Base-by-base conservation (phyloP, 306 rosid genomes). In the Inga leiocalycina region DNA sequence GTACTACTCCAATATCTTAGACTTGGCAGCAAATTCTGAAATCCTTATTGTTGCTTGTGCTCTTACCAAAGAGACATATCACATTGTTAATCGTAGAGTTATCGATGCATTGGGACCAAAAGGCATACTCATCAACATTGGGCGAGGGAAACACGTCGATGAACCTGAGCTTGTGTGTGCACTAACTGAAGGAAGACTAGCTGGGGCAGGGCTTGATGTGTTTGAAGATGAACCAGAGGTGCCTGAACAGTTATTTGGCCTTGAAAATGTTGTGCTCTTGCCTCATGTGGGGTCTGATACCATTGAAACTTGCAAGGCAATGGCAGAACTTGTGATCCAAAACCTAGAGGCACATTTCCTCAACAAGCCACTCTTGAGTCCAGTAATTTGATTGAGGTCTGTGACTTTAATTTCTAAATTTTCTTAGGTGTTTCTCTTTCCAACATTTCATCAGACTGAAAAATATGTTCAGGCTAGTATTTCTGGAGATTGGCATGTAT, bases 201-300 rank as follows among this genome's bases (percentile, higher is more conserved):
- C 64, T 8, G 98, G 97, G 56, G 98, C 97, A 0, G 98, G 98
- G 4, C 90, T 93, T 10, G 94, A 92, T 81, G 98, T 93, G 81
- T 90, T 81, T 84, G 92, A 92, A 79, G 83, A 87, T 61, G 98
- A 92, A 59, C 98, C 97, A 8, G 77, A 87, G 4, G 92, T 90
- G 30, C 91, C 91, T 30, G 84, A 86, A 15, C 78, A 86, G 79
- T 72, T 93, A 59, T 13, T 93, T 4, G 84, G 83, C 16, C 91
- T 92, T 56, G 91, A 83, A 2, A 92, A 93, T 80, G 93, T 86
- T 9, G 97, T 92, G 61, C 86, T 93, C 14, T 56, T 88, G 70
- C 90, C 98, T 83, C 98, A 90, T 61, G 83, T 90, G 3, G 98
- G 90, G 15, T 88, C 84, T 43, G 98, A 87, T 79, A 90, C 94